Conservation (phyloP, 1,139 yeast genomes). For the Dujonia santamariae region DNA sequence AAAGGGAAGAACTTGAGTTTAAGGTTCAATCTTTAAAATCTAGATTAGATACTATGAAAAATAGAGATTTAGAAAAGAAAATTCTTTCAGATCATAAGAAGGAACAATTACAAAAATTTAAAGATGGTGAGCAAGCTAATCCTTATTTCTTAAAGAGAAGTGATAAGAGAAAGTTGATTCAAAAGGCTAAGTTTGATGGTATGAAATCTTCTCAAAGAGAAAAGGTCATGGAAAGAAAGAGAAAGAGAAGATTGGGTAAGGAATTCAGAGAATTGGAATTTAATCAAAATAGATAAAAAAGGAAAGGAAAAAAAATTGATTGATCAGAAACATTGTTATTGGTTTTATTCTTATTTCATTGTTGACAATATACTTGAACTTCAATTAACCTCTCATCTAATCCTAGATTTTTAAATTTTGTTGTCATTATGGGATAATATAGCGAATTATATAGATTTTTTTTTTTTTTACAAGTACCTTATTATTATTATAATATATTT, state of each 20-base stretch:
- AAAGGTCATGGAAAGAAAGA: conserved; percentile 86
- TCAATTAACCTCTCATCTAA: no score
- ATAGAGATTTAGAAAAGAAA: conserved; percentile 70
- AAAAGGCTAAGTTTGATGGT: conserved; percentile 81
- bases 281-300: conserved; percentile 12
- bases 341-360: no score
- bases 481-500: no score
- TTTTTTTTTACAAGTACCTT: no score
- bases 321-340: no score
- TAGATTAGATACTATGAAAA: conserved; percentile 71
- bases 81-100: conserved; percentile 54
- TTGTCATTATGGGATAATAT: no score
- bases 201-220: conserved; percentile 85
- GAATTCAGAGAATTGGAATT: conserved; percentile 82
- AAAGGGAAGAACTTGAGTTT: conserved; percentile 52
- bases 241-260: conserved; percentile 90
- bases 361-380: no score
- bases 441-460: no score
- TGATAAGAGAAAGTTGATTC: conserved; percentile 80
- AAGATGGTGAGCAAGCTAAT: conserved; percentile 46
- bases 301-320: no score
- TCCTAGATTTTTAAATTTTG: no score
- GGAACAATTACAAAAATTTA: conserved; percentile 42
- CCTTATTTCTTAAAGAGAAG: conserved; percentile 70
- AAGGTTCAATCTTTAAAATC: conserved; percentile 64